These are phyloP conservation scores for Trichoderma atroviride DNA, from an alignment of 2,329 filamentous ascomycete genomes.

Conservation along the genomic window DNA sequence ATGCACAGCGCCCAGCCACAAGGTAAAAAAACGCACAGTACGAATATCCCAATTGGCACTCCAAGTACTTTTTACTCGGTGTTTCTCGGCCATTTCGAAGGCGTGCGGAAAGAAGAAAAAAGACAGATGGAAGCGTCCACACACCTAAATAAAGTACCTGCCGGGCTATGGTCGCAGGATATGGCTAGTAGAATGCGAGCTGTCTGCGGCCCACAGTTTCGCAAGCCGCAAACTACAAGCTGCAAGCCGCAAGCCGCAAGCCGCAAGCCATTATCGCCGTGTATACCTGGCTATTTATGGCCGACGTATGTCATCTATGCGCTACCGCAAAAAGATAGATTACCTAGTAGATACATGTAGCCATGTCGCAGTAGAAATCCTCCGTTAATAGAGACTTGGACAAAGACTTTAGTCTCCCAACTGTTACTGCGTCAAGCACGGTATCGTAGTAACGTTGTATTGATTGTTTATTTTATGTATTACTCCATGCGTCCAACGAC, in stretches of 20 bases:
- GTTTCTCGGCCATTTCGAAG: neutral
- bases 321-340: neutral
- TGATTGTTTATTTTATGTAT: neutral
- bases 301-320: neutral
- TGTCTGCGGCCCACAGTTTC: neutral
- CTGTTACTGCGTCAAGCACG: neutral
- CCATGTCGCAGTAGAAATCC: neutral
- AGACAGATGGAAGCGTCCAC: neutral
- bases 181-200: neutral
- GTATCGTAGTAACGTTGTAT: neutral
- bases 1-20: constrained; percentile 8
- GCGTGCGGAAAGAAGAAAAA: neutral
- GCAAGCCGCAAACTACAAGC: no score
- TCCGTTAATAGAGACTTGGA: neutral
- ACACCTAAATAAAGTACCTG: neutral
- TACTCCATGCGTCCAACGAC: neutral
- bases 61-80: neutral
- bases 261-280: neutral
- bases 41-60: neutral
- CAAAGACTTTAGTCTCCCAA: neutral
- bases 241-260: no score
- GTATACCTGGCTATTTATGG: neutral
- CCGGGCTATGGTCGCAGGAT: neutral
- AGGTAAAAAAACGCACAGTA: constrained; percentile 5
- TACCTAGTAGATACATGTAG: no score